Conservation (phyloP, 2,329 filamentous ascomycete genomes). For the Beauveria rudraprayagi region DNA sequence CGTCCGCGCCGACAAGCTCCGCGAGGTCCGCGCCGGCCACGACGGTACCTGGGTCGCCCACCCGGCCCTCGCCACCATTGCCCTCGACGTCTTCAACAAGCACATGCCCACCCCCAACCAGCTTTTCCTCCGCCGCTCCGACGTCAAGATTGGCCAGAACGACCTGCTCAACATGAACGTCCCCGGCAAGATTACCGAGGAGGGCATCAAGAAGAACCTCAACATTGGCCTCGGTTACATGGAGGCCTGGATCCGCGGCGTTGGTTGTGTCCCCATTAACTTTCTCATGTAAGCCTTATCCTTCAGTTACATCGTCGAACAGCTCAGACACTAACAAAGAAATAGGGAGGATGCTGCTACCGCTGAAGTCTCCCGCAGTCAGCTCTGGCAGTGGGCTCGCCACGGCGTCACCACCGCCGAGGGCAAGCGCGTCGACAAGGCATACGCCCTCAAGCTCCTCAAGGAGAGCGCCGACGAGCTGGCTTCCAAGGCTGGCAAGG, state of each 20-base stretch:
- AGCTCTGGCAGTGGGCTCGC: conserved; percentile 93
- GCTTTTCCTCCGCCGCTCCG: conserved; percentile 81
- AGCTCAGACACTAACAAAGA: not conserved
- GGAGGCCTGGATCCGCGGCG: conserved; percentile 93
- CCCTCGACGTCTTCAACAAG: conserved; percentile 90
- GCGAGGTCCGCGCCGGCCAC: conserved; percentile 89
- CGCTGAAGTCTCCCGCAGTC: conserved; percentile 86
- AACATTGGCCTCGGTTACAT: conserved; percentile 96
- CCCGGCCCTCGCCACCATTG: conserved; percentile 81
- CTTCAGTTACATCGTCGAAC: no score
- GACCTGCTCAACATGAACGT: conserved; percentile 98
- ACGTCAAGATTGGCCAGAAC: conserved; percentile 76
- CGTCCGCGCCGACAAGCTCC: conserved; percentile 90
- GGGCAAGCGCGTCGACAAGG: conserved; percentile 89
- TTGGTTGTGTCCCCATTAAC: conserved; percentile 96
- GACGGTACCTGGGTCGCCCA: conserved; percentile 97
- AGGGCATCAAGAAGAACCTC: conserved; percentile 93
- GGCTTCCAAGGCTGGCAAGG: conserved; percentile 65
- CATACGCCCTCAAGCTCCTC: conserved; percentile 77
- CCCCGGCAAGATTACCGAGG: conserved; percentile 83
- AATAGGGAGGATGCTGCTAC: conserved; percentile 84
- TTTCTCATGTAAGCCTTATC: conserved; percentile 64
- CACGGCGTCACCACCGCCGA: conserved; percentile 68
- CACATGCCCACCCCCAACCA: conserved; percentile 99
- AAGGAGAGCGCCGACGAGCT: conserved; percentile 77